Evolutionary conservation across 2,329 filamentous ascomycete genomes (phyloP), one percentile per base, ranked within the genome.

Genomic region (Monosporascus sp.): DNA sequence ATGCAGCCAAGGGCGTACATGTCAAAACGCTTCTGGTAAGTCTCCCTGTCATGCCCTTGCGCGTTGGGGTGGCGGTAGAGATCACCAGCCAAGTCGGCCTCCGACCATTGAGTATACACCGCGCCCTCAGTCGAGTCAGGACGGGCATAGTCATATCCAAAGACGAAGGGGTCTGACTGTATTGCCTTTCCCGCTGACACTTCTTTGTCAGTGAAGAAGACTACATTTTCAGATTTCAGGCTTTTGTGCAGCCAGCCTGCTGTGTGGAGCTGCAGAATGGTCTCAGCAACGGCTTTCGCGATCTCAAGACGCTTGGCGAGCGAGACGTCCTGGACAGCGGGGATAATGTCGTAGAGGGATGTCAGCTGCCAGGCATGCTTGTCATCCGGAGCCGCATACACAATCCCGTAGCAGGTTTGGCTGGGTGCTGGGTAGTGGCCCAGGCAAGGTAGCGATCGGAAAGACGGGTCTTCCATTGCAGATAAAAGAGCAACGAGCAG

Each of bases 231-330:
- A 11, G 63, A 54, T n/a, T 61, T 56, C 27, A 68, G 54, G 25
- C 52, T 57, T 49, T 67, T 68, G 57, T 67, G 64, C 24, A 67
- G 55, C 65, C 65, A 68, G 17, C 65, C 64, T 17, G 61, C 60
- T 6, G 64, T 66, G 53, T 67, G 65, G 5, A 67, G 55, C 47
- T 62, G 62, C 6, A 67, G 55, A 6, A 67, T 49, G 11, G 63
- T 62, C 45, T 65, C 56, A 17, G 58, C 58, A n/a, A 65, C 53
- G 7, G 34, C 47, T 22, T 53, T 56, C 15, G 52, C 55, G 6
- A 65, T 36, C 20, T 55, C 50, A 44, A 64, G 52, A 9, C 60
- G 49, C 22, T 57, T 46, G 24, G 41, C 51, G 17, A 60, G 51
- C 4, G 54, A 54, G 5, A 56, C 49, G 17, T 44, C 22, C 37